Percentiles rank a stretch among this genome's conserved stretches.
phyloP scores from a whole-genome alignment of 352 stramenopile genomes.

The Pilasporangium apinafurcum region DNA sequence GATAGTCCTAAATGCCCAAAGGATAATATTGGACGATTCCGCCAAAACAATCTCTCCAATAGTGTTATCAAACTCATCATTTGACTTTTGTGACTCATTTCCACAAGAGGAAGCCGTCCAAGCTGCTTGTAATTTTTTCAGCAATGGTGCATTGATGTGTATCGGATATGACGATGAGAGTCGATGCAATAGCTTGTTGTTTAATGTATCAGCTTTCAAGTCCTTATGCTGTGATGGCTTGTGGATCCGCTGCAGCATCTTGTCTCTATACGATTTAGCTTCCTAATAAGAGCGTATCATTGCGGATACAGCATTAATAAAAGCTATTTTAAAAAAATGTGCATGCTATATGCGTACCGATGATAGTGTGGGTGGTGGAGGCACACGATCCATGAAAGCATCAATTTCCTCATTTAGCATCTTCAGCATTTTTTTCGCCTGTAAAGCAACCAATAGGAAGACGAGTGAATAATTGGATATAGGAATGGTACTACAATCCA shows the following conservation, averaged over 20 bases:
- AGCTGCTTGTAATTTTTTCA: conserved; percentile 17
- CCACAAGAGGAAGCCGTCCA: conserved; percentile 7
- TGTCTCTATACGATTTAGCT: conserved; percentile 27
- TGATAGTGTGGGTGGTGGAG: conserved; percentile 20
- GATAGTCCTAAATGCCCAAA: conserved; percentile 42
- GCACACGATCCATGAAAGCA: conserved; percentile 16
- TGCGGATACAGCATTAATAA: too few relatives aligned
- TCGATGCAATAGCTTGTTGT: conserved; percentile 3
- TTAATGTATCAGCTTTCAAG: conserved; percentile 8
- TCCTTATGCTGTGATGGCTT: conserved; percentile 6
- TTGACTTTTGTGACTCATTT: background rate
- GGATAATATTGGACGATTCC: conserved; percentile 44
- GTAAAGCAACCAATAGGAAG: background rate
- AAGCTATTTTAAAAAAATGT: background rate
- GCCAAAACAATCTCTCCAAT: conserved; percentile 37
- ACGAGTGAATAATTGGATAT: background rate
- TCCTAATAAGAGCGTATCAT: conserved; percentile 8
- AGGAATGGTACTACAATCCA: background rate
- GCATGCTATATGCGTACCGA: conserved; percentile 6
- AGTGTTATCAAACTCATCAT: conserved; percentile 16
- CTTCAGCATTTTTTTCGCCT: conserved; percentile 36
- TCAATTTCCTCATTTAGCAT: conserved; percentile 28
- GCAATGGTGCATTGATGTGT: background rate
- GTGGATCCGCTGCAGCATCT: conserved; percentile 28
- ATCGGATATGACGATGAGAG: background rate